Base-by-base conservation (phyloP, 805 yeast species). In the Candida ficus region DNA sequence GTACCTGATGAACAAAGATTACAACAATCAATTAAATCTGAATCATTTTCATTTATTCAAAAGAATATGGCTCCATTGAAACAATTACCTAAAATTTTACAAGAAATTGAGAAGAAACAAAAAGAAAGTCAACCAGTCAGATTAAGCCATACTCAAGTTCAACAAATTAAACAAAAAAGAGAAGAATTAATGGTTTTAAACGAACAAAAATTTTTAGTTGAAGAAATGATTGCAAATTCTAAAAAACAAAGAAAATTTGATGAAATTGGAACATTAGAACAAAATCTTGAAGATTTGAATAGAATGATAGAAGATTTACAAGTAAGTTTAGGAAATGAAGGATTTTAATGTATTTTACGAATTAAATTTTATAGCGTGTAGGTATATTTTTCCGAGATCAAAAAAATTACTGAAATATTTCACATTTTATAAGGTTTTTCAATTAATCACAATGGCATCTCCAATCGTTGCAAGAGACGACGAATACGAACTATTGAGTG, bases 121-220 rank as follows among this genome's bases (percentile, higher is more conserved):
- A 46, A 38, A 38, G 49, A 38, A 41, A 35, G 13, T 19, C 47
- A 18, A 41, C 57, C 36, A 35, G 57, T 37, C 16, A 44, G 45
- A 20, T 44, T 51, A 20, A 57, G 56, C 16, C 34, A 69, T 67
- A 35, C 75, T 60, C 54, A 61, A 2, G 70, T 80, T 5, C 70
- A 74, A 37, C 73, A 80, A 46, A 73, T 83, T 9, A 68, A 89
- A 32, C 70, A 70, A 37, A 62, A 70, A 21, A 63, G 93, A 34
- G 91, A 88, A 49, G 81, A 83, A 48, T 62, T 90, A 43, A 84
- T 90, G 83, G 96, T 91, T 10, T 62, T 88, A 54, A 82, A 82
- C 45, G 98, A 90, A 56, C 98, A 90, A 53, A 70, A 71, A 50
- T 90, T 75, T 49, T 61, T 91, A 45, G 79, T 91, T 3, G 75